Conservation (phyloP, 139 green algal genomes). For the Picochlorum sp. region DNA sequence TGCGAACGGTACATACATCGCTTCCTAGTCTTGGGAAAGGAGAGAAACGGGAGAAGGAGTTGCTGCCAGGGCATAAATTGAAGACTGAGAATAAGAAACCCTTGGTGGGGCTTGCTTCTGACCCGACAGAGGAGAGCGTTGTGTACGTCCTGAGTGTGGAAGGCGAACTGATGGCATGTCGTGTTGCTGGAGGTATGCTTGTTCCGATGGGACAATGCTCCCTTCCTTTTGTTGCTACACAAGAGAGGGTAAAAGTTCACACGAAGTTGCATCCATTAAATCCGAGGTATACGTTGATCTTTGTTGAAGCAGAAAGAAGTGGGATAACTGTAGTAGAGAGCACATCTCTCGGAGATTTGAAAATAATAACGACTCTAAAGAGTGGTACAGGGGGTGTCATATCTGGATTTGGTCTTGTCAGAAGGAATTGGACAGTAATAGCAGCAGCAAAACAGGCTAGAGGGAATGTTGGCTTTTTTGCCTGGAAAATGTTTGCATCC, state of each 20-base stretch:
- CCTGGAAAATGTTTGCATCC: slow-evolving; percentile 9
- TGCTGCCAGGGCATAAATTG: slow-evolving; percentile 16
- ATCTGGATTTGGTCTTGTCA: slow-evolving; percentile 13
- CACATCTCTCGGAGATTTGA: background rate
- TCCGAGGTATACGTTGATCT: too few species aligned
- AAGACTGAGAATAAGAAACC: slow-evolving; percentile 31
- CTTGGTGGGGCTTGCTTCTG: slow-evolving; percentile 17
- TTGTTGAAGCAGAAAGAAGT: slow-evolving; percentile 10
- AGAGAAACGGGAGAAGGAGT: slow-evolving; percentile 8
- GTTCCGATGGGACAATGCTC: background rate
- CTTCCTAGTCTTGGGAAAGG: background rate
- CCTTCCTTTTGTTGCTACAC: background rate
- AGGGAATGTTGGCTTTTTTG: slow-evolving; percentile 18
- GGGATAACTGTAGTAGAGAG: slow-evolving; percentile 15
- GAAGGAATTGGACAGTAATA: background rate
- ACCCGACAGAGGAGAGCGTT: slow-evolving; percentile 4
- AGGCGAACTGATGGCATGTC: slow-evolving; percentile 10
- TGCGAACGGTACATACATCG: slow-evolving; percentile 10
- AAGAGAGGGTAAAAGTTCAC: slow-evolving; percentile 11
- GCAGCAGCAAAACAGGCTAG: slow-evolving; percentile 7
- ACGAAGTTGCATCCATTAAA: slow-evolving; percentile 9
- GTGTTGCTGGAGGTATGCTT: slow-evolving; percentile 1
- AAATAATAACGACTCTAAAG: slow-evolving; percentile 2
- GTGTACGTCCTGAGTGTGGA: slow-evolving; percentile 17
- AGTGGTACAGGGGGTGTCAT: slow-evolving; percentile 1